These are phyloP conservation scores for Thalassiosira hispida DNA, from an alignment of 352 stramenopile genomes.

Conservation along the genomic window DNA sequence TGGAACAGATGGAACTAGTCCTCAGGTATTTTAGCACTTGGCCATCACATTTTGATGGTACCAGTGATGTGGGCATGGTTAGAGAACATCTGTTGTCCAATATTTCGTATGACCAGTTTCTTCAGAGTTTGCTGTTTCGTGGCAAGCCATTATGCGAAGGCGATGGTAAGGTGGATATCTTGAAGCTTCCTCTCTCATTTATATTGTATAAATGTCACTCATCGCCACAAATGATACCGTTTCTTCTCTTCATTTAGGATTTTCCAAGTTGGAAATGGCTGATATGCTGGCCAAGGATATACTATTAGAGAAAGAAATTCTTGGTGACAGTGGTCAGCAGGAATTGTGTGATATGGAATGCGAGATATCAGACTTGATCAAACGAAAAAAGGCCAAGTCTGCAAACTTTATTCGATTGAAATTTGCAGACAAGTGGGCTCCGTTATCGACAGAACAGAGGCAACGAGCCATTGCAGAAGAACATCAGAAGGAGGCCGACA, in stretches of 20 bases:
- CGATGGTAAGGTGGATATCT: slow-evolving; percentile 85
- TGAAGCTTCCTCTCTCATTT: no score
- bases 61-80: slow-evolving; percentile 87
- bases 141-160: slow-evolving; percentile 86
- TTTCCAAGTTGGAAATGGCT: slow-evolving; percentile 80
- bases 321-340: slow-evolving; percentile 50
- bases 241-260: slow-evolving; percentile 14
- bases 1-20: slow-evolving; percentile 67
- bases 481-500: slow-evolving; percentile 41
- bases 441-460: slow-evolving; percentile 58
- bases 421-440: slow-evolving; percentile 67
- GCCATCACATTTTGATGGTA: slow-evolving; percentile 88
- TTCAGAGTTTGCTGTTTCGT: slow-evolving; percentile 84
- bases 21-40: slow-evolving; percentile 90
- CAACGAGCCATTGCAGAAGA: slow-evolving; percentile 39
- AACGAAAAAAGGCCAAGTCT: slow-evolving; percentile 55
- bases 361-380: slow-evolving; percentile 53
- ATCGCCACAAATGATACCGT: no score
- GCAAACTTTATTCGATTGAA: slow-evolving; percentile 58
- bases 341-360: slow-evolving; percentile 53
- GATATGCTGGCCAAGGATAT: slow-evolving; percentile 88
- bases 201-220: no score
- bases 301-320: slow-evolving; percentile 85
- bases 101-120: slow-evolving; percentile 85
- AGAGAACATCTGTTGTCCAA: slow-evolving; percentile 88